A percentile compares a stretch with the other conserved stretches of the same genome.
Conservation (phyloP, 164 flowering plant species). For the Protea cynaroides region DNA sequence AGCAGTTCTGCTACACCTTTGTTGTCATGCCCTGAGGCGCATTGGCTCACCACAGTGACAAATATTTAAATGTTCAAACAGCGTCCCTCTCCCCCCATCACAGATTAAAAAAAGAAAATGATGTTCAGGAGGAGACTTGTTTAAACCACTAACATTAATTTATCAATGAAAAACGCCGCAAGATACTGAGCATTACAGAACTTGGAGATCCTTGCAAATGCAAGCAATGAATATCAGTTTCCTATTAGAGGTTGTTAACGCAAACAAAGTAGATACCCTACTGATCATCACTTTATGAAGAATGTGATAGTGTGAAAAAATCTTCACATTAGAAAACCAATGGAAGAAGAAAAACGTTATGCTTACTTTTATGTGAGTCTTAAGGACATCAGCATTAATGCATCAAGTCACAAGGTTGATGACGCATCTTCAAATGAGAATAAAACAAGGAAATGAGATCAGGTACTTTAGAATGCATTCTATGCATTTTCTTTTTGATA, state of each 20-base stretch:
- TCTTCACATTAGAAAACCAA: not conserved
- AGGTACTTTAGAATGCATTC: not conserved
- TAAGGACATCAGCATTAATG: not conserved
- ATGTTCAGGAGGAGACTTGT: too few relatives aligned
- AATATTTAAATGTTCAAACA: too few relatives aligned
- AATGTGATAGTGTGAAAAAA: not conserved
- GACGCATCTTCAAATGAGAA: not conserved
- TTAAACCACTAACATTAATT: too few relatives aligned
- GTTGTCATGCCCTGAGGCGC: too few relatives aligned
- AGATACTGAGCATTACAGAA: too few relatives aligned
- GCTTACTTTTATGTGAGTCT: not conserved
- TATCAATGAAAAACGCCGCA: too few relatives aligned
- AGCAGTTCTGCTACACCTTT: too few relatives aligned
- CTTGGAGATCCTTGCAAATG: too few relatives aligned
- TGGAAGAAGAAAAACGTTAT: not conserved
- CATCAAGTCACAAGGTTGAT: not conserved
- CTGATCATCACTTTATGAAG: not conserved
- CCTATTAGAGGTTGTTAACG: not conserved
- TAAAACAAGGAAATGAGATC: not conserved
- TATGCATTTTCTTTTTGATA: not conserved
- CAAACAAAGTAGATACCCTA: not conserved
- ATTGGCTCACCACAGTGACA: too few relatives aligned
- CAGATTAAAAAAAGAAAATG: too few relatives aligned
- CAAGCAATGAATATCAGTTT: not conserved
- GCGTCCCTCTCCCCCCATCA: too few relatives aligned